Conservation (phyloP, 768 basidiomycete genomes). For the Pleurotus pulmonarius region DNA sequence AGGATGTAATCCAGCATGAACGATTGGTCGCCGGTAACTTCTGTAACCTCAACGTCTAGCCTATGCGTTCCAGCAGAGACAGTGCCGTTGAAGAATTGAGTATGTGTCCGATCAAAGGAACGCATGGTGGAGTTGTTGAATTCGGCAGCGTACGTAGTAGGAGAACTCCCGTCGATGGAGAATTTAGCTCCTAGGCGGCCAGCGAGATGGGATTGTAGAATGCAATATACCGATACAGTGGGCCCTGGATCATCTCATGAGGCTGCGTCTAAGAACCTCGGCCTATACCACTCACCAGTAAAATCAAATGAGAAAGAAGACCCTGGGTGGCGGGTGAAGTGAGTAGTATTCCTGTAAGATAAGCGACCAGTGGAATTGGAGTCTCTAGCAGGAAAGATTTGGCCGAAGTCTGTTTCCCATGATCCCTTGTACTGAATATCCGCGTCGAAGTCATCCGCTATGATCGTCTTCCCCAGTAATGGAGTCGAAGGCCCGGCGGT, state of each 20-base stretch:
- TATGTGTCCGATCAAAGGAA: conserved; percentile 25
- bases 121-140: conserved; percentile 18
- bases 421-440: conserved; percentile 26
- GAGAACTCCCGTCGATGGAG: conserved; percentile 28
- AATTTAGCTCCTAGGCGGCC: conserved; percentile 30
- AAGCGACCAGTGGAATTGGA: conserved; percentile 21
- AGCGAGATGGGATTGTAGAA: conserved; percentile 22
- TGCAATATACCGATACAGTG: conserved; percentile 33
- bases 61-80: conserved; percentile 30
- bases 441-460: conserved; percentile 33
- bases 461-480: conserved; percentile 29
- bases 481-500: conserved; percentile 32
- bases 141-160: conserved; percentile 10
- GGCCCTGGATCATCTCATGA: conserved; percentile 21
- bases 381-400: conserved; percentile 20
- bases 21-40: conserved; percentile 25
- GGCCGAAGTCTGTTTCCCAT: conserved; percentile 20
- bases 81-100: conserved; percentile 30
- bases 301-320: conserved; percentile 32
- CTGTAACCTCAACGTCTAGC: conserved; percentile 31
- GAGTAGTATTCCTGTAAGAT: conserved; percentile 25
- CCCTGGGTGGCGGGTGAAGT: conserved; percentile 32
- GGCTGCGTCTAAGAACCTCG: no score
- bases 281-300: conserved; percentile 22
- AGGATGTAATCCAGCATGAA: conserved; percentile 37